Evolutionary conservation across 1,139 yeast genomes (phyloP).

Genomic region (Hyphopichia burtonii): DNA sequence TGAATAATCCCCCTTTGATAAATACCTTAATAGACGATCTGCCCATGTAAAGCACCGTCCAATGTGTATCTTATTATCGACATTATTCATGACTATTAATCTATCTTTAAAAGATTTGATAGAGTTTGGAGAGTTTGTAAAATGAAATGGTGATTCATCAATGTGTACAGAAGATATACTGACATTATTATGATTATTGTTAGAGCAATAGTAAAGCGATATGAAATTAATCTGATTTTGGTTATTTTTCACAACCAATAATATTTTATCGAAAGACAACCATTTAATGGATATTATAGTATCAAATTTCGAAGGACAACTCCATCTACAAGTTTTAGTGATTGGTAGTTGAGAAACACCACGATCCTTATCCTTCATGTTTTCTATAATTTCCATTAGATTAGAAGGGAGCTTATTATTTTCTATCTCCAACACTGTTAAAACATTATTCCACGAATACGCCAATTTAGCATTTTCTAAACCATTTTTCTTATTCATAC

Average conservation of each 20-base stretch:
- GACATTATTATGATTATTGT: neutral
- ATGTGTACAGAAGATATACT: slow-evolving; percentile 3
- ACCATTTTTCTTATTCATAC: slow-evolving; percentile 22
- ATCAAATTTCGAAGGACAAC: slow-evolving; percentile 30
- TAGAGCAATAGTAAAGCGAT: slow-evolving; percentile 8
- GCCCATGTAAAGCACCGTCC: slow-evolving; percentile 77
- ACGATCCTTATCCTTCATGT: slow-evolving; percentile 40
- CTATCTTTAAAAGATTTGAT: slow-evolving; percentile 28
- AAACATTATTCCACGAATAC: slow-evolving; percentile 61
- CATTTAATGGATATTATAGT: slow-evolving; percentile 57
- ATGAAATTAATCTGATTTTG: slow-evolving; percentile 1
- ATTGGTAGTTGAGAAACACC: slow-evolving; percentile 39
- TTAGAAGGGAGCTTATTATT: slow-evolving; percentile 29
- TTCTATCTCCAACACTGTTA: slow-evolving; percentile 55
- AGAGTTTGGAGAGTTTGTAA: slow-evolving; percentile 8
- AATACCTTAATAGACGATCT: slow-evolving; percentile 51
- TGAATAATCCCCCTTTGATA: slow-evolving; percentile 49
- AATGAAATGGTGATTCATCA: slow-evolving; percentile 2
- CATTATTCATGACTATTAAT: slow-evolving; percentile 17
- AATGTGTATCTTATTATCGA: slow-evolving; percentile 30
- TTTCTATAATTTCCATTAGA: slow-evolving; percentile 27
- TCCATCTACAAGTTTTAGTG: slow-evolving; percentile 46
- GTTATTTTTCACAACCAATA: slow-evolving; percentile 24
- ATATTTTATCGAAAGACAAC: slow-evolving; percentile 52
- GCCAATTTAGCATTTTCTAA: slow-evolving; percentile 52